phyloP scores from a whole-genome alignment of 2,329 filamentous ascomycete species.

The Colletotrichum sp. region DNA sequence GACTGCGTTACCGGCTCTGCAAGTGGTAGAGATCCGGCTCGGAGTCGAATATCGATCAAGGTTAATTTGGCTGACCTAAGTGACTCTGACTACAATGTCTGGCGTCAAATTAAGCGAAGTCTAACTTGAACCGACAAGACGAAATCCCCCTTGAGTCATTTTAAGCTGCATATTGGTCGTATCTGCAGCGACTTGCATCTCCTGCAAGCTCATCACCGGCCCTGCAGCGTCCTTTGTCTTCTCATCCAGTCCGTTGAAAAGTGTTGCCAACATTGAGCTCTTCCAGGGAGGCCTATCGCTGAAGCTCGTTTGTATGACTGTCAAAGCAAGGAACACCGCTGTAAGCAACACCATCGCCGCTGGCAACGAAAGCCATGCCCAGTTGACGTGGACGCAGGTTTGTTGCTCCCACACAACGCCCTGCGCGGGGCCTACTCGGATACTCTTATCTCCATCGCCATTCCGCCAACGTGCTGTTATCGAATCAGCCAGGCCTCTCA shows the following conservation, averaged over 20 bases:
- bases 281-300: background rate
- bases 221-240: background rate
- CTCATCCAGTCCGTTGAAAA: background rate
- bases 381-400: background rate
- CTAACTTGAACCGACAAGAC: background rate
- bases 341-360: background rate
- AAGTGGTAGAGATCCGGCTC: background rate
- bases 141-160: background rate
- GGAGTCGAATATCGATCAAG: background rate
- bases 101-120: background rate
- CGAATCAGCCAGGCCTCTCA: background rate
- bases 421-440: background rate
- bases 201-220: background rate
- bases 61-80: background rate
- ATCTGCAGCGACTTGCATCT: background rate
- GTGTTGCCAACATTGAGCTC: background rate
- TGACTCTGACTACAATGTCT: background rate
- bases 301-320: background rate
- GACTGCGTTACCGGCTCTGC: too few relatives aligned
- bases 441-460: background rate
- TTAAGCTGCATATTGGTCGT: background rate
- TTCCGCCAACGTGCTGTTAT: background rate
- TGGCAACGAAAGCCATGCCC: background rate
- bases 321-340: background rate
- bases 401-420: background rate